Base-by-base conservation (phyloP, 352 stramenopile genomes). In the Thalassiosira delicatula region DNA sequence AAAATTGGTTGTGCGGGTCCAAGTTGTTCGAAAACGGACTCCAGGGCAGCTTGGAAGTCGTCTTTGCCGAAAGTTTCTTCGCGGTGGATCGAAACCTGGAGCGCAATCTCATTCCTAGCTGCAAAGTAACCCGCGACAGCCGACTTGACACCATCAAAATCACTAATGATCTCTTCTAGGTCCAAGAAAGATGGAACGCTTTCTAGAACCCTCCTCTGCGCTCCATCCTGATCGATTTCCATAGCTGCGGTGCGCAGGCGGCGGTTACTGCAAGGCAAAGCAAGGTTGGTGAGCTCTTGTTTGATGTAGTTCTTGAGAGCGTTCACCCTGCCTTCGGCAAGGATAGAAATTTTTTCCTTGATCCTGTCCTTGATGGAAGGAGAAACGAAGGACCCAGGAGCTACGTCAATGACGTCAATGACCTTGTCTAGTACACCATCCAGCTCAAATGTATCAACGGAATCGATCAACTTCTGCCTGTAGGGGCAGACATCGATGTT, bases 401-500 rank as follows among this genome's bases (percentile, higher is more conserved):
- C n/a, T n/a, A n/a, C n/a, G n/a, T n/a, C n/a, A n/a, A n/a, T n/a
- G n/a, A n/a, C 46, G 33, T 78, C 76, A 7, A 83, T n/a, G 14
- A 83, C 65, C 8, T 11, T 17, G 21, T 29, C 25, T 7, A 83
- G 44, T 30, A 68, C 66, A 46, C 40, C 57, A 19, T 17, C 11
- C 40, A 83, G 54, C 8, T 63, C 29, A 61, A 83, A 73, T 12
- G 17, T 40, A 12, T 54, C 4, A 19, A 83, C 61, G 17, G 76
- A 72, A 32, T 25, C 46, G 9, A 65, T 49, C 25, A 83, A 29
- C 1, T 33, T 21, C 8, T 63, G n/a, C 27, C 23, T 66, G 46
- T 73, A 77, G 14, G 65, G 42, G 46, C 75, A 83, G 17, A 70
- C 25, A 30, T 83, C 75, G 25, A 83, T 77, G 51, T 83, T 53